A percentile compares a stretch with the other conserved stretches of the same genome.
These are phyloP conservation scores for Oryza brachyantha DNA, from an alignment of 176 grass and related monocot genomes.

Conservation along the genomic window DNA sequence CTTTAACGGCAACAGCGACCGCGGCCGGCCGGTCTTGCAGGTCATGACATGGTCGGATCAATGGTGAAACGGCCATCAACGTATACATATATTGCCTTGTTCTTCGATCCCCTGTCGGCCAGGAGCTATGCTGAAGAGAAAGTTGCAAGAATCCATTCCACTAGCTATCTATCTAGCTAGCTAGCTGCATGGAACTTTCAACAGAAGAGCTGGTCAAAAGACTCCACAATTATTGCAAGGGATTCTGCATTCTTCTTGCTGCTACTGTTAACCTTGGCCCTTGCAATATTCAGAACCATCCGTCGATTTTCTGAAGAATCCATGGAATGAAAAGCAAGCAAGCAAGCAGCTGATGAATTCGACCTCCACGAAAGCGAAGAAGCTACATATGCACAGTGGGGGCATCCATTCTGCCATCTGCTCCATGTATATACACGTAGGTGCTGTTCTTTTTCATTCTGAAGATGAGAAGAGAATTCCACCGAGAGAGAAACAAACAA, in stretches of 20 bases:
- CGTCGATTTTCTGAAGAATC: conserved; percentile 24
- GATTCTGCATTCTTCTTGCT: not conserved
- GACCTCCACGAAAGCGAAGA: not conserved
- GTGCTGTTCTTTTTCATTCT: not conserved
- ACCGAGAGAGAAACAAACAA: not conserved
- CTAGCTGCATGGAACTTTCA: conserved; percentile 1
- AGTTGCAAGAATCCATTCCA: not conserved
- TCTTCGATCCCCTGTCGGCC: conserved; percentile 22
- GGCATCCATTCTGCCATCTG: not conserved
- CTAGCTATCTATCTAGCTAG: not conserved
- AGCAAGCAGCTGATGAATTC: conserved; percentile 2
- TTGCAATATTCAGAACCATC: not conserved
- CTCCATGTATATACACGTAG: not conserved
- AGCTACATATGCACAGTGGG: not conserved
- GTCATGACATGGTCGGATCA: not conserved
- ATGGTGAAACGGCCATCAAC: not conserved
- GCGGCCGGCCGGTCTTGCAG: not conserved
- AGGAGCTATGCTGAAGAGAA: conserved; percentile 2
- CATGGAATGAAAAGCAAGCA: not conserved
- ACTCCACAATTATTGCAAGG: conserved; percentile 12
- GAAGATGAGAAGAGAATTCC: not conserved
- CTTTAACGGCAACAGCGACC: not conserved
- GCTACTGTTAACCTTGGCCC: not conserved
- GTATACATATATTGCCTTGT: not conserved
- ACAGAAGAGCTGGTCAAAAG: conserved; percentile 30